Evolutionary conservation across 352 stramenopile genomes (phyloP), one percentile per base, ranked within the genome.

Genomic region (Chrysophaeum taylorii): DNA sequence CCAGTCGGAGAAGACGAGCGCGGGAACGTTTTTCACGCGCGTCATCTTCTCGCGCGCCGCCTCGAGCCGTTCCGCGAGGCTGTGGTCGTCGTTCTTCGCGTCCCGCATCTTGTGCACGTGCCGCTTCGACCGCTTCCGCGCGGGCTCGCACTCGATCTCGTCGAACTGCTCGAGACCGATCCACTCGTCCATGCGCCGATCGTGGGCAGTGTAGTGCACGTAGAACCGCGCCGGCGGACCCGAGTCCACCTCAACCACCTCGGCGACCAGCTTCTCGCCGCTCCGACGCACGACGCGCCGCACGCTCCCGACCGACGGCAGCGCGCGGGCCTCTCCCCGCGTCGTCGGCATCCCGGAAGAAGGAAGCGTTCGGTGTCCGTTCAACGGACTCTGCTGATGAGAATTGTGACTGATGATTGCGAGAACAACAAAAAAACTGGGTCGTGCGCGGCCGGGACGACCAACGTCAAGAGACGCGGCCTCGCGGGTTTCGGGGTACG

Each of bases 1-100:
- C 64, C 84, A 92, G 33, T 75, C 68, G 7, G 88, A 88, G 73
- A 96, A 85, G 63, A 88, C 75, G 71, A 96, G 92, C 42, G 79
- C 79, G 41, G 86, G 77, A 68, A 94, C 89, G 77, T 94, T 95
- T 76, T 94, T 94, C 5, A 94, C 82, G 69, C 93, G 94, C 18
- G 89, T 96, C 9, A 91, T 88, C 76, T 94, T 87, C 66, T 96
- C 85, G 74, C 94, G 87, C 79, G 94, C 87, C 33, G 81, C 79
- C 80, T 94, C 88, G 57, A 92, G 78, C 21, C 31, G 57, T 68
- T 81, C 78, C 23, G 78, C 78, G 7, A 91, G 60, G 33, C 81
- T 80, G 12, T 82, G 77, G 74, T 92, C 85, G n/a, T 77, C 74
- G 69, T 21, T 45, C 16, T 1, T 35, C 66, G 29, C 69, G 27